Evolutionary conservation across 768 basidiomycete species (phyloP).

Genomic region (Suillus decipiens): DNA sequence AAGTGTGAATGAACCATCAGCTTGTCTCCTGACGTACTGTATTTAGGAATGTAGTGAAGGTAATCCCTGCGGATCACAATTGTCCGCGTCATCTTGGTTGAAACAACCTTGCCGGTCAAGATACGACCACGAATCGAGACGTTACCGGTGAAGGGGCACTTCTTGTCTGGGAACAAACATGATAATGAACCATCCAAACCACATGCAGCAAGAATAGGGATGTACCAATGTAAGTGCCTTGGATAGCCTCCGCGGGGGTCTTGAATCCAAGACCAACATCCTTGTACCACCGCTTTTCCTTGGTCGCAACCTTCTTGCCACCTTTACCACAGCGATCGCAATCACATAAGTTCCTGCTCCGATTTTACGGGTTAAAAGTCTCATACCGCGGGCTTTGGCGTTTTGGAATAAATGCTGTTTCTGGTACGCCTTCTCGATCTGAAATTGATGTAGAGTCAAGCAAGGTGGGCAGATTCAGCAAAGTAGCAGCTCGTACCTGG

Average conservation of each 20-base stretch:
- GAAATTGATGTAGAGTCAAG: slow-evolving; percentile 11
- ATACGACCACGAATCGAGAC: slow-evolving; percentile 99
- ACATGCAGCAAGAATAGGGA: slow-evolving; percentile 18
- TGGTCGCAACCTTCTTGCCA: slow-evolving; percentile 90
- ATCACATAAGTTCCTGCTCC: slow-evolving; percentile 14
- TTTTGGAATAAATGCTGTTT: slow-evolving; percentile 99
- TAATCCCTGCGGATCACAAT: slow-evolving; percentile 95
- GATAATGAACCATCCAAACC: not conserved
- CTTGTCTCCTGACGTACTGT: slow-evolving; percentile 63
- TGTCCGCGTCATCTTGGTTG: slow-evolving; percentile 99
- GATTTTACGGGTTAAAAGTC: slow-evolving; percentile 15
- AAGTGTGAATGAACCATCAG: slow-evolving; percentile 11
- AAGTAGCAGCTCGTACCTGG: slow-evolving; percentile 44
- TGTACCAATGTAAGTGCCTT: slow-evolving; percentile 94
- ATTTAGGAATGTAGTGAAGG: slow-evolving; percentile 97
- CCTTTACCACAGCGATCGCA: slow-evolving; percentile 36
- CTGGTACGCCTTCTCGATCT: slow-evolving; percentile 98
- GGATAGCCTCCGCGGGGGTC: slow-evolving; percentile 94
- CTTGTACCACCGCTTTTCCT: slow-evolving; percentile 99
- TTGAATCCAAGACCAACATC: slow-evolving; percentile 97
- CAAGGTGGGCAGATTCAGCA: not conserved
- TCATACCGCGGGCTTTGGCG: slow-evolving; percentile 89
- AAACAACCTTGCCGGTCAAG: slow-evolving; percentile 95
- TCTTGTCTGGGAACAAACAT: slow-evolving; percentile 73
- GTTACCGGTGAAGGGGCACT: slow-evolving; percentile 98